phyloP scores from a whole-genome alignment of 768 basidiomycete species.

The Symmetrospora coprosmae region DNA sequence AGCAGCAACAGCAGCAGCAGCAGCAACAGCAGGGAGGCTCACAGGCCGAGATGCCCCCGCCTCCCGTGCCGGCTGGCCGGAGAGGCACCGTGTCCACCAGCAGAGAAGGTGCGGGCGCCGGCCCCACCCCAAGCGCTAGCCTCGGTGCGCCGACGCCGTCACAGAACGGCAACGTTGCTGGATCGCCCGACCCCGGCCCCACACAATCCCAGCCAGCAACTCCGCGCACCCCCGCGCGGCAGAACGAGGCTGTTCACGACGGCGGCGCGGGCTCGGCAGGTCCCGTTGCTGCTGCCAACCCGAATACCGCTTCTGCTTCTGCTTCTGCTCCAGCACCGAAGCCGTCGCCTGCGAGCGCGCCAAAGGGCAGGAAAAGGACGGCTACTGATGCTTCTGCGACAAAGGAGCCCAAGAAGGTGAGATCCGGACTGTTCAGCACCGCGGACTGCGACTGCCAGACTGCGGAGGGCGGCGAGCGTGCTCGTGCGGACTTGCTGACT shows the following conservation, averaged over 20 bases:
- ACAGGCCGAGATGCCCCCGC: neutral
- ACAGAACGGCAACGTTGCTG: neutral
- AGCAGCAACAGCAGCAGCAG: slow-evolving; percentile 5
- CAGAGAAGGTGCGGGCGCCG: neutral
- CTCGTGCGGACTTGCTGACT: too few species aligned
- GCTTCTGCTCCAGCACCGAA: neutral
- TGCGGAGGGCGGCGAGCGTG: too few species aligned
- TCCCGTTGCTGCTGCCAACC: neutral
- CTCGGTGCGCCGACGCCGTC: neutral
- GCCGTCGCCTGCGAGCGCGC: neutral
- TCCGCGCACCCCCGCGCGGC: slow-evolving; percentile 10
- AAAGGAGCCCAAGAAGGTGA: slow-evolving; percentile 17
- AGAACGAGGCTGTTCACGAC: too few species aligned
- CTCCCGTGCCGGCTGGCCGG: neutral
- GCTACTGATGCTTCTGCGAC: neutral
- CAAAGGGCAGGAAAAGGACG: slow-evolving; percentile 1
- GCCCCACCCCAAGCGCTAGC: neutral
- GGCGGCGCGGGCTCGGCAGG: neutral
- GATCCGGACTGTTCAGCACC: neutral
- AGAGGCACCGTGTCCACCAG: neutral
- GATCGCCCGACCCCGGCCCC: neutral
- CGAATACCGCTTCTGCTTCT: neutral
- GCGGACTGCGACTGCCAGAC: neutral
- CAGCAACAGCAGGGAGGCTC: neutral
- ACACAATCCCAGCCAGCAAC: neutral